A percentile compares a stretch with the other conserved stretches of the same genome.
These are phyloP conservation scores for Aspergillus cavernicola DNA, from an alignment of 495 filamentous ascomycete species.

Conservation along the genomic window DNA sequence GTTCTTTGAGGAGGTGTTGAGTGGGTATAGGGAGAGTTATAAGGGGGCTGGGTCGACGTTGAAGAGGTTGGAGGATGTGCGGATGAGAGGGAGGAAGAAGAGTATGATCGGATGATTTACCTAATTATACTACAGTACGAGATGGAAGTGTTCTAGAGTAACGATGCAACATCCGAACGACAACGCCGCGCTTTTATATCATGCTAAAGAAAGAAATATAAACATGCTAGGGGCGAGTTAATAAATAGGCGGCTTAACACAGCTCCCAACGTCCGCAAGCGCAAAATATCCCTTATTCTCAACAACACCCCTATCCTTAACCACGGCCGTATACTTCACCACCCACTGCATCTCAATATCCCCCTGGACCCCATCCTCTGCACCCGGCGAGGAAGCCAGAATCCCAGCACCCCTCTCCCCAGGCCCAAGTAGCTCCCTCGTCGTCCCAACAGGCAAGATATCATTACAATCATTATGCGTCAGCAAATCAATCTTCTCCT, in stretches of 20 bases:
- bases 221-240: constrained; percentile 7
- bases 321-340: constrained; percentile 97
- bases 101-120: constrained; percentile 80
- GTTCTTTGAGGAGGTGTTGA: constrained; percentile 64
- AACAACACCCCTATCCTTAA: constrained; percentile 91
- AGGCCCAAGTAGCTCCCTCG: constrained; percentile 75
- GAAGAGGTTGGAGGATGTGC: constrained; percentile 84
- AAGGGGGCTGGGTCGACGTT: constrained; percentile 59
- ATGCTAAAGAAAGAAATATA: constrained; percentile 11
- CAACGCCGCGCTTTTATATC: constrained; percentile 6
- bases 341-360: constrained; percentile 89
- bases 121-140: not conserved
- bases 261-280: constrained; percentile 61
- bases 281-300: constrained; percentile 99
- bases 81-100: constrained; percentile 93
- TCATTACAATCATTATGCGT: constrained; percentile 95
- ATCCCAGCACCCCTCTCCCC: constrained; percentile 61
- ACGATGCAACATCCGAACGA: not conserved
- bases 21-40: constrained; percentile 57
- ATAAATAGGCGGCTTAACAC: constrained; percentile 29
- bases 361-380: constrained; percentile 54
- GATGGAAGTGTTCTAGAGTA: not conserved
- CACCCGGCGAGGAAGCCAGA: constrained; percentile 50
- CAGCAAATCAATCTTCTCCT: constrained; percentile 78
- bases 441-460: constrained; percentile 78